Evolutionary conservation across 257 asterid species (phyloP), one percentile per base, ranked within the genome.

Genomic region (Solanum gandarillasii): DNA sequence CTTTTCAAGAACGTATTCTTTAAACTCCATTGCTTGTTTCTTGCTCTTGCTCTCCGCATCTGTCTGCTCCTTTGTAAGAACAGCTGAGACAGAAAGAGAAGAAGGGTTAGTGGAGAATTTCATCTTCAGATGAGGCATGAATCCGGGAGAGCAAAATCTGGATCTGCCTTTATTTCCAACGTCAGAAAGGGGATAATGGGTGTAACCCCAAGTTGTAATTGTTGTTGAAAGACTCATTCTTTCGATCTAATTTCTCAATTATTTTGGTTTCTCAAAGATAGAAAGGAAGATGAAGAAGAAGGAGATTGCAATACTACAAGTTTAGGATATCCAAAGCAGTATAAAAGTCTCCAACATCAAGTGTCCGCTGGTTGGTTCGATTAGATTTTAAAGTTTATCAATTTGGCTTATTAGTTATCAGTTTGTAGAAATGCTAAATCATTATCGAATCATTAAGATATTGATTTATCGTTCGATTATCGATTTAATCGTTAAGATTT

Each of bases 1-100:
- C 76, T 92, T 94, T 39, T 89, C 87, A 21, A 85, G 84, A 90
- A 93, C 89, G 85, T 94, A 94, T 12, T 12, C 88, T 41, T 91
- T 87, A 89, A 94, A 91, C 87, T 92, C 74, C 84, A 89, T 91
- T 4, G 90, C 52, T 18, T 89, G 86, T 0, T 78, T 82, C 73
- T 34, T 34, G 48, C 7, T 25, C 34, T 79, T 81, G 83, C 46
- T 32, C 4, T 85, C 88, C 39, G 70, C 74, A 31, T 82, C 89
- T 11, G 88, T 74, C 31, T 89, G 89, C 38, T 92, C 82, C 52
- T 83, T 87, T 32, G 92, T 87, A 72, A 91, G 83, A 68, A 90
- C 32, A 78, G 92, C 85, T 1, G 92, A 90, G 23, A 87, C 90
- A 74, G 83, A 89, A 27, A n/a, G 86, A 58, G 29, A 81, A 5